A percentile compares a stretch with the other conserved stretches of the same genome.
Evolutionary conservation across 768 basidiomycete genomes (phyloP).

Genomic region (Mycena kentingensis): DNA sequence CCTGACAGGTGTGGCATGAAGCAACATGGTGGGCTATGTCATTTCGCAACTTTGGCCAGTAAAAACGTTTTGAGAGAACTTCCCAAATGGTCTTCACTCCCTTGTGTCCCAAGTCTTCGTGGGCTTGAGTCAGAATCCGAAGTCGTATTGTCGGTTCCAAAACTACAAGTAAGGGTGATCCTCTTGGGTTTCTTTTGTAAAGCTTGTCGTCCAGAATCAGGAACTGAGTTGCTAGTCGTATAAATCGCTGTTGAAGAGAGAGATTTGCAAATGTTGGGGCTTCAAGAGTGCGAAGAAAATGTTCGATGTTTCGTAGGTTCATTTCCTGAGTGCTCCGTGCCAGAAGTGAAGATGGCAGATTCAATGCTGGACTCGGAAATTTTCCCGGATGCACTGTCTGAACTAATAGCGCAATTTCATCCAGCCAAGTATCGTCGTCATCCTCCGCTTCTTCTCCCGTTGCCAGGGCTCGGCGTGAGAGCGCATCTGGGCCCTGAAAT

Average conservation of each 20-base stretch:
- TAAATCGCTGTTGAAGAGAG: slow-evolving; percentile 5
- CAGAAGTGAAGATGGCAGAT: background rate
- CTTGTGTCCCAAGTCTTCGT: slow-evolving; percentile 27
- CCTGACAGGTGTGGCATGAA: slow-evolving; percentile 31
- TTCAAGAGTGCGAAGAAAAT: slow-evolving; percentile 21
- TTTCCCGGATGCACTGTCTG: background rate
- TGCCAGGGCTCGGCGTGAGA: slow-evolving; percentile 31
- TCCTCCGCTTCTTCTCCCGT: slow-evolving; percentile 26
- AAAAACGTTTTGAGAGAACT: slow-evolving; percentile 20
- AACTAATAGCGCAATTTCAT: background rate
- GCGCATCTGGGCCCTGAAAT: slow-evolving; percentile 39
- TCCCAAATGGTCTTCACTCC: slow-evolving; percentile 18
- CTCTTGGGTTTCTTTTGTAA: slow-evolving; percentile 2
- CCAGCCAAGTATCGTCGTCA: slow-evolving; percentile 22
- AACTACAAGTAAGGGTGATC: slow-evolving; percentile 1
- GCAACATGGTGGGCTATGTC: slow-evolving; percentile 28
- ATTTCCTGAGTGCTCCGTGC: background rate
- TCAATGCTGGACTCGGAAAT: background rate
- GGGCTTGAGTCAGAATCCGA: slow-evolving; percentile 15
- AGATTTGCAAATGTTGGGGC: slow-evolving; percentile 1
- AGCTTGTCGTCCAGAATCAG: slow-evolving; percentile 11
- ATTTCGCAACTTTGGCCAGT: slow-evolving; percentile 25
- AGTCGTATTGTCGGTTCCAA: slow-evolving; percentile 12
- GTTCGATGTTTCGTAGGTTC: slow-evolving; percentile 3
- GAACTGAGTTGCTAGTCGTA: slow-evolving; percentile 11